Conservation (phyloP, 1,284 basidiomycete genomes). For the Tylopilus orsonianus region DNA sequence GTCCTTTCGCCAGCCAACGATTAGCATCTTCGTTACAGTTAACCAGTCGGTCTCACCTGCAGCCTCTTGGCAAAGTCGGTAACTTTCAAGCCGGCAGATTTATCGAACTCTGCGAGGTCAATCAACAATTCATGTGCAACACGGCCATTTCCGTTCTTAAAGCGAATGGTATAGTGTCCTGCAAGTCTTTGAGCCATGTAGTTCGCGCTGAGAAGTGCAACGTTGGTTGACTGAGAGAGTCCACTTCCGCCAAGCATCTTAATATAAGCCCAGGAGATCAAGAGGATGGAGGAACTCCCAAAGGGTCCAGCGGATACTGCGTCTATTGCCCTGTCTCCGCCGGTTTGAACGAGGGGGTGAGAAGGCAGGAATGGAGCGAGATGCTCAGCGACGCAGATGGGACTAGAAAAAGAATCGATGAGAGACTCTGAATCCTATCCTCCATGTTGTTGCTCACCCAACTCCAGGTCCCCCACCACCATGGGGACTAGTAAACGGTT, state of each 20-base stretch:
- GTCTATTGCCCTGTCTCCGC: slow-evolving; percentile 74
- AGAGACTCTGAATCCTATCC: neutral
- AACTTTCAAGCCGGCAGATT: slow-evolving; percentile 85
- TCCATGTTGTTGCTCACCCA: slow-evolving; percentile 47
- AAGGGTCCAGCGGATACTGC: slow-evolving; percentile 92
- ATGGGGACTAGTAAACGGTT: slow-evolving; percentile 66
- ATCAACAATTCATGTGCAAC: slow-evolving; percentile 96
- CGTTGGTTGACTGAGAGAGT: slow-evolving; percentile 80
- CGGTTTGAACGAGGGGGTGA: slow-evolving; percentile 78
- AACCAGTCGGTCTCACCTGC: slow-evolving; percentile 50
- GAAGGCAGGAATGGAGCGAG: slow-evolving; percentile 92
- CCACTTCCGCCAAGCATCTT: slow-evolving; percentile 96
- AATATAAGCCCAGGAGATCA: slow-evolving; percentile 98
- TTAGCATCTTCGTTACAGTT: slow-evolving; percentile 3
- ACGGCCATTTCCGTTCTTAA: slow-evolving; percentile 86
- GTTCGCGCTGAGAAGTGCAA: slow-evolving; percentile 92
- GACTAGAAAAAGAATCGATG: slow-evolving; percentile 48
- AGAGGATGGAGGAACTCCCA: slow-evolving; percentile 92
- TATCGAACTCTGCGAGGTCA: slow-evolving; percentile 94
- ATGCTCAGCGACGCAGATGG: slow-evolving; percentile 93
- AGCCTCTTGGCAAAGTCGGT: slow-evolving; percentile 95
- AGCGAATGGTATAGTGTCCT: slow-evolving; percentile 86
- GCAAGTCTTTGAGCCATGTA: slow-evolving; percentile 92
- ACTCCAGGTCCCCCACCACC: slow-evolving; percentile 97
- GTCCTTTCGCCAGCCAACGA: slow-evolving; percentile 46